Evolutionary conservation across 345 rosid species (phyloP).

Genomic region (Lepidium sativum): DNA sequence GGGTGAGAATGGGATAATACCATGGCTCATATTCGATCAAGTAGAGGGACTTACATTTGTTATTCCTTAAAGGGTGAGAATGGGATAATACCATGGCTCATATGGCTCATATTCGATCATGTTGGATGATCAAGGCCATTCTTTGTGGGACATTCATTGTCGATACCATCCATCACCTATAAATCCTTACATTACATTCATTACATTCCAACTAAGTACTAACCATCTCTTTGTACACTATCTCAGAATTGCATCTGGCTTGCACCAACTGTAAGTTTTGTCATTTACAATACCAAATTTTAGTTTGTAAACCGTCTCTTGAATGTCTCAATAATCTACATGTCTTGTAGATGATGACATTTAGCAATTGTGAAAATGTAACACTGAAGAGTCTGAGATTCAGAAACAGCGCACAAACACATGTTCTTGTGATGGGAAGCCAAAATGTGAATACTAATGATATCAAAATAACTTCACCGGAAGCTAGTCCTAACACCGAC

Average conservation of each 20-base stretch:
- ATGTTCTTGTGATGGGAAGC: slow-evolving; percentile 20
- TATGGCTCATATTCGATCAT: slow-evolving; percentile 4
- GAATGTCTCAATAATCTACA: no score
- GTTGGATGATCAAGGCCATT: slow-evolving; percentile 35
- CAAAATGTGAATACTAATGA: slow-evolving; percentile 10
- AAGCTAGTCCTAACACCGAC: slow-evolving; percentile 35
- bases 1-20: not conserved
- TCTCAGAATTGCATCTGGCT: slow-evolving; percentile 14
- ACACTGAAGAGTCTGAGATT: slow-evolving; percentile 13
- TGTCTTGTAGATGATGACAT: slow-evolving; percentile 16
- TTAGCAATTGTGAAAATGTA: slow-evolving; percentile 15
- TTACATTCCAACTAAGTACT: no score
- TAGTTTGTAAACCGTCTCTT: no score
- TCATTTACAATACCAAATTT: not conserved
- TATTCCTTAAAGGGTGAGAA: not conserved
- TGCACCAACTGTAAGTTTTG: slow-evolving; percentile 23
- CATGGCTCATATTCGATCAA: slow-evolving; percentile 25
- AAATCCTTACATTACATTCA: not conserved
- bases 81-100: slow-evolving; percentile 24
- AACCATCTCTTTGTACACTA: not conserved
- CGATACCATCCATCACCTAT: slow-evolving; percentile 21
- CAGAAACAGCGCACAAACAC: slow-evolving; percentile 27
- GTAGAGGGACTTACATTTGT: slow-evolving; percentile 23
- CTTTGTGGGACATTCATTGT: slow-evolving; percentile 37
- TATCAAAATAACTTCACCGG: slow-evolving; percentile 26